These are phyloP conservation scores for Vitellaria paradoxa DNA, from an alignment of 179 eudicot species.

Conservation along the genomic window DNA sequence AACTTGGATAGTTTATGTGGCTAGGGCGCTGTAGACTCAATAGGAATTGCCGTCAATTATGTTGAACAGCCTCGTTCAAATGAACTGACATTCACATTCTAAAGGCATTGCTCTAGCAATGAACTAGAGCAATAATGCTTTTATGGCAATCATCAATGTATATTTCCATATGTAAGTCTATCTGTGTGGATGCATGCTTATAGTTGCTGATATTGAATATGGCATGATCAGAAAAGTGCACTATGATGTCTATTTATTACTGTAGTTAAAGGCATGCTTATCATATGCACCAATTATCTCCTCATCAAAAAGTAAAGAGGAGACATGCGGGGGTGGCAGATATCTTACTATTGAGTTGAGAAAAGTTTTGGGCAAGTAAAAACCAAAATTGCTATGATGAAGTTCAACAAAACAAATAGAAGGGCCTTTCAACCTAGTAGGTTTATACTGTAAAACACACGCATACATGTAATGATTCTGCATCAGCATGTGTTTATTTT, in stretches of 20 bases:
- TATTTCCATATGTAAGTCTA: background rate
- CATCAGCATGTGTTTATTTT: no score
- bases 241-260: background rate
- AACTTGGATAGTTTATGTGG: background rate
- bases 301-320: background rate
- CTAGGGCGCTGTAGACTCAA: no score
- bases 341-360: background rate
- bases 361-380: background rate
- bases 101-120: background rate
- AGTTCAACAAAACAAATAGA: background rate
- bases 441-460: background rate
- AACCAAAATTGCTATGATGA: background rate
- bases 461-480: background rate
- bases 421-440: background rate
- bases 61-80: background rate
- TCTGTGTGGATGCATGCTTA: background rate
- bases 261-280: background rate
- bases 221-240: background rate
- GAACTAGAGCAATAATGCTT: background rate
- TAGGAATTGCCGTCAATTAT: background rate
- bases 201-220: background rate
- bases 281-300: background rate
- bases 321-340: background rate
- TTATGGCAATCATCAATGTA: background rate
- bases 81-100: no score